Base-by-base conservation (phyloP, 2,329 filamentous ascomycete species). In the Aspergillus transmontanensis region DNA sequence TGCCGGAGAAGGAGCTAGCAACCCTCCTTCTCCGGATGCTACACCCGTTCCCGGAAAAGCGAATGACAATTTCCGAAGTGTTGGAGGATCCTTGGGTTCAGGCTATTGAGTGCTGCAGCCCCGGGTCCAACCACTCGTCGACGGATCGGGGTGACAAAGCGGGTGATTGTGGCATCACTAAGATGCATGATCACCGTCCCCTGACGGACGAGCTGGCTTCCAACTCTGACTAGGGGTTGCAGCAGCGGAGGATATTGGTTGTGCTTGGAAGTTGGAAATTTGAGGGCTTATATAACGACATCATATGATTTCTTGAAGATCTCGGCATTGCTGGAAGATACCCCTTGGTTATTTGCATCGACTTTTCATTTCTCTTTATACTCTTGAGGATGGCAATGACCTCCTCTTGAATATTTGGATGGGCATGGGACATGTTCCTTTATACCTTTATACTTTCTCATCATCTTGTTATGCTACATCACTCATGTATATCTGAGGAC, bases 1-100 rank as follows among this genome's bases (percentile, higher is more conserved):
- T 43, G 39, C 39, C 39, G 6, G 41, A 45, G 45, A 48, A 48
- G 21, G 11, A 48, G 45, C 45, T 23, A 12, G 41, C n/a, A 0
- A 21, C 41, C n/a, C 80, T 96, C 5, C 79, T 96, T 12, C 80
- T 95, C 57, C 88, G 87, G 74, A 96, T 97, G 93, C 84, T 96
- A 36, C 89, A 96, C 75, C 92, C 93, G 0, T 82, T 93, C 68
- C 92, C 93, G 0, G 77, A 80, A 9, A 87, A 87, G 73, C 90
- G 93, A 48, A 87, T 90, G 68, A 86, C 84, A 32, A 91, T 95
- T 57, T 79, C 84, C 7, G 86, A 92, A 1, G 87, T 92, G 1
- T 79, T 93, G 59, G 87, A 85, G 65, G 87, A 91, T 70, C 83
- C 89, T n/a, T 93, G 88, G 84, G 81, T 95, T 71, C 90, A 87